Evolutionary conservation across 495 filamentous ascomycete species (phyloP), one percentile per base, ranked within the genome.

Genomic region (Penicillium lagena): DNA sequence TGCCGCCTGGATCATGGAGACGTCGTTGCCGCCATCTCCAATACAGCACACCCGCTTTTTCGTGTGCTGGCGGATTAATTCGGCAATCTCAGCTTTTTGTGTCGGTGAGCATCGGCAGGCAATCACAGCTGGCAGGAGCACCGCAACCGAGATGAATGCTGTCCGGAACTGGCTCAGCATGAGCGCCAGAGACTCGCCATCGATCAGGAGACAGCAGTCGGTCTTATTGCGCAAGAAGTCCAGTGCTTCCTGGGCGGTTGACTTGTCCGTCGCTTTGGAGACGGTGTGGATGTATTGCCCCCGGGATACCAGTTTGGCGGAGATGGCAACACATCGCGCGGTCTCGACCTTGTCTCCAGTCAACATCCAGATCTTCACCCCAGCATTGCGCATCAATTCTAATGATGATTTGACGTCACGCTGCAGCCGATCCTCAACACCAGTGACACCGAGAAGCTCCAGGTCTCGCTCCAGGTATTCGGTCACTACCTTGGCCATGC

Each of bases 351-450:
- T 99, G 72, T 99, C 94, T 29, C 94, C 94, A 0, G 94, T 99
- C 55, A 99, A 71, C 94, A 99, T 99, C 94, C 94, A 99, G 43
- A 97, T 96, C 67, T 95, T 96, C 59, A 99, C 88, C n/a, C 94
- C 94, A 8, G 94, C 94, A 60, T 99, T 97, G 47, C 94, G 86
- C 35, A 99, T 81, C 11, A 97, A 76, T 58, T 99, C 94, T 7
- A 99, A 76, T 1, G 87, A 91, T 4, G 90, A 85, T 58, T 96
- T 97, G 57, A 99, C 94, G 66, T 96, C 89, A 42, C 80, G 79
- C 60, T 99, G 94, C 15, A 99, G 73, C 49, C 94, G 94, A 62
- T 99, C 94, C 61, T 99, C 94, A 1, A 99, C 94, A 43, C 94
- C 94, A 1, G 94, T 99, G 11, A 99, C 90, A 10, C 94, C 94